These are phyloP conservation scores for Funneliformis mosseae DNA, from an alignment of 192 early-diverging fungal genomes.

Conservation along the genomic window DNA sequence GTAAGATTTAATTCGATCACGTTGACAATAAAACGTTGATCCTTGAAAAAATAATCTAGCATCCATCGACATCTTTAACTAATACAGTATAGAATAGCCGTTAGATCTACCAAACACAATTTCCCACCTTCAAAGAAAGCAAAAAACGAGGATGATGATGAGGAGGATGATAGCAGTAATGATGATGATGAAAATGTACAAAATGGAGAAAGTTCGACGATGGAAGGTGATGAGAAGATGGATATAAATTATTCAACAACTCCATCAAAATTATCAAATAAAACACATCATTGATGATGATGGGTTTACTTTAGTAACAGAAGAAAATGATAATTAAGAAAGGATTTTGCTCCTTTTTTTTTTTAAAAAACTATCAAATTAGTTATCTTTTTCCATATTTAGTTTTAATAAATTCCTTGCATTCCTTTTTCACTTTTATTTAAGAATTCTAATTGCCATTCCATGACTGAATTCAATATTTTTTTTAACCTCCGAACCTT, in stretches of 20 bases:
- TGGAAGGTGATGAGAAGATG: not conserved
- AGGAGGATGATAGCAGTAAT: not conserved
- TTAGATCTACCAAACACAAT: not conserved
- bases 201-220: not conserved
- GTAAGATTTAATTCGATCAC: too few species aligned
- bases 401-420: conserved; percentile 53
- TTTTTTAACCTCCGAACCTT: conserved; percentile 70
- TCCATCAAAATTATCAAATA: not conserved
- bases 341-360: not conserved
- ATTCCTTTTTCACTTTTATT: conserved; percentile 61
- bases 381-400: not conserved
- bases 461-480: conserved; percentile 70
- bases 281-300: conserved; percentile 19
- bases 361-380: too few species aligned
- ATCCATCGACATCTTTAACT: too few species aligned
- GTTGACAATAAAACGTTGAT: too few species aligned
- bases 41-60: too few species aligned
- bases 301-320: conserved; percentile 30
- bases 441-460: conserved; percentile 82
- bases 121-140: not conserved
- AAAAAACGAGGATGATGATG: not conserved
- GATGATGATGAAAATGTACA: not conserved
- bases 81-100: too few species aligned
- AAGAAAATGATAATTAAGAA: not conserved
- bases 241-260: not conserved